phyloP scores from a whole-genome alignment of 2,329 filamentous ascomycete species.

The Aspergillus oerlinghausenensis region DNA sequence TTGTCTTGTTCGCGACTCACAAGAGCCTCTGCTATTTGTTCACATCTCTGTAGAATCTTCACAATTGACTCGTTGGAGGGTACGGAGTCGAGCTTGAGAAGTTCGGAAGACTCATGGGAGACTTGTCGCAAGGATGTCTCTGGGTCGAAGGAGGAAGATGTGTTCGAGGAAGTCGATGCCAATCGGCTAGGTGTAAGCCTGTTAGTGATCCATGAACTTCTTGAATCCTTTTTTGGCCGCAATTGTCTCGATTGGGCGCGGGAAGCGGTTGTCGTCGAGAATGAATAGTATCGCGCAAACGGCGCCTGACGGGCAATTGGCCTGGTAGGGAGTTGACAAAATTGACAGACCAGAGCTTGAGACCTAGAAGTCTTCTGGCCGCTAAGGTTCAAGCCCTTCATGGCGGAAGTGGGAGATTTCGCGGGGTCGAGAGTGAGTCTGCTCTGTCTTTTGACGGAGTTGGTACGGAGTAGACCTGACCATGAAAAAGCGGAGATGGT shows the following conservation, averaged over 20 bases:
- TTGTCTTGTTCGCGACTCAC: conserved; percentile 23
- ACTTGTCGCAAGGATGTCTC: conserved; percentile 29
- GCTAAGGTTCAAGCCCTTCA: conserved; percentile 34
- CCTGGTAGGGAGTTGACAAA: conserved; percentile 32
- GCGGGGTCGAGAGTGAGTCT: conserved; percentile 2
- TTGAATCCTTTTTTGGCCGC: conserved; percentile 11
- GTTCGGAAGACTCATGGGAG: conserved; percentile 21
- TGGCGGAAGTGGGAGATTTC: conserved; percentile 14
- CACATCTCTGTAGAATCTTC: conserved; percentile 31
- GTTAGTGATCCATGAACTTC: conserved; percentile 3
- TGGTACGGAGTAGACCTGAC: neutral
- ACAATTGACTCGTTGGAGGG: conserved; percentile 33
- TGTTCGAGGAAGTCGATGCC: conserved; percentile 14
- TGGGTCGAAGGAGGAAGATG: conserved; percentile 6
- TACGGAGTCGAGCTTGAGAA: conserved; percentile 27
- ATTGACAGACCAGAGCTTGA: conserved; percentile 33
- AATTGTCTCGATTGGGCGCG: conserved; percentile 13
- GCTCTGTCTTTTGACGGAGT: conserved; percentile 12
- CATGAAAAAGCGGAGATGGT: conserved; percentile 24
- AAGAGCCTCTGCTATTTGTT: conserved; percentile 28
- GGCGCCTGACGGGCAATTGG: conserved; percentile 16
- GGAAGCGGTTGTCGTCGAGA: conserved; percentile 9
- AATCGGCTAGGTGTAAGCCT: conserved; percentile 11
- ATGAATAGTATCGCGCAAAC: conserved; percentile 17
- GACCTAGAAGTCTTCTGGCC: conserved; percentile 20